Evolutionary conservation across 2,329 filamentous ascomycete genomes (phyloP), one percentile per base, ranked within the genome.

Genomic region (Aspergillus tubingensis): DNA sequence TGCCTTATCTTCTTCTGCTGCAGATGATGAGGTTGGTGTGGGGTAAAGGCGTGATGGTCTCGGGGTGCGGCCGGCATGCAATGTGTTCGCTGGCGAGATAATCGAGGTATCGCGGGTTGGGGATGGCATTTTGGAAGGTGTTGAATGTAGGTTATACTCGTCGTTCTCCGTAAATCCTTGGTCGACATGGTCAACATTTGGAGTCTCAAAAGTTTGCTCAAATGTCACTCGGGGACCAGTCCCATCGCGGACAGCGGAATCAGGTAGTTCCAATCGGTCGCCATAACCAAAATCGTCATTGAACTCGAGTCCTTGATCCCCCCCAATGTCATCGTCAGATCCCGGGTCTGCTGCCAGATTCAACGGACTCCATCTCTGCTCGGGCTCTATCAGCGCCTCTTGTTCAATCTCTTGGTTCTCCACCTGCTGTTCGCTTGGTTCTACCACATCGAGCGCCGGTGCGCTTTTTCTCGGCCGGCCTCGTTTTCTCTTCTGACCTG

Each of bases 21-120:
- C 68, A 38, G 77, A 78, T 27, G 77, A 77, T 13, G 76, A 77
- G 2, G 74, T 75, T 8, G 76, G 76, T 10, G 74, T 76, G 11
- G 77, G 76, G 59, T 79, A 79, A n/a, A 66, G 68, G 52, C 72
- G 73, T 53, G 69, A 69, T 50, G 70, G 68, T 47, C 65, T 62
- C 13, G 76, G 75, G 30, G 71, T 74, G 60, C 67, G 72, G 19
- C 72, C 70, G 13, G 72, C 73, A 56, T 74, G 63, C 39, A 72
- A 67, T 50, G 70, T 72, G 56, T 76, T 76, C 51, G 73, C 67
- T 5, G 72, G 68, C 25, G 75, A 76, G 15, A 67, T 58, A 8
- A 61, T 67, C 47, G 62, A 64, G 54, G 62, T 62, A 54, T 69
- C 68, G 52, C 68, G 68, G 7, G 63, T 63, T 39, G 72, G 70